These are phyloP conservation scores for Chlamydomonas reinhardtii DNA, from an alignment of 163 green algal genomes.

Conservation along the genomic window DNA sequence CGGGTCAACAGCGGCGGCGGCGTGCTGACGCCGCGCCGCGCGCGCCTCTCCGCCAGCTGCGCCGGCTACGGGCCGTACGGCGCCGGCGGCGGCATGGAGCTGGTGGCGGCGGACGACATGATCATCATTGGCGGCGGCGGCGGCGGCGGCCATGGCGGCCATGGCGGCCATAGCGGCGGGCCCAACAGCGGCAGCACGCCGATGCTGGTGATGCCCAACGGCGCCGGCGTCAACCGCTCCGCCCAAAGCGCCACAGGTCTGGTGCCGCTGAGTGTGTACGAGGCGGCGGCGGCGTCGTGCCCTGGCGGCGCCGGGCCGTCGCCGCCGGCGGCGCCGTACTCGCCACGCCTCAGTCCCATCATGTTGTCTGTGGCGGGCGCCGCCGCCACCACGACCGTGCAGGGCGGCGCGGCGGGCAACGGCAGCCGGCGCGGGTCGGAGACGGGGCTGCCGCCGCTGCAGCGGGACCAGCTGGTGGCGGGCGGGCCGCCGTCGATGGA, in stretches of 20 bases:
- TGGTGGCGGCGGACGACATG: background rate
- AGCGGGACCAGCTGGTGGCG: background rate
- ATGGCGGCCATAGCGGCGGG: too few species aligned
- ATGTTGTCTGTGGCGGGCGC: background rate
- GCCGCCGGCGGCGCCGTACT: background rate
- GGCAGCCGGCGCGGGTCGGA: too few species aligned
- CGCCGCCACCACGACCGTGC: background rate
- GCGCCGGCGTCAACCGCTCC: too few species aligned
- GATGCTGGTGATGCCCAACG: background rate
- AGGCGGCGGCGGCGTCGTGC: too few species aligned
- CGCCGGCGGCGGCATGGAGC: background rate
- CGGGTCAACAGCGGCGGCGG: conserved; percentile 3
- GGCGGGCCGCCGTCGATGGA: background rate
- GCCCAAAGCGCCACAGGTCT: background rate
- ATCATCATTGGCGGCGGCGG: background rate
- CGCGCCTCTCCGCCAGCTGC: too few species aligned
- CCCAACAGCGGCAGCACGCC: background rate
- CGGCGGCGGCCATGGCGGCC: background rate
- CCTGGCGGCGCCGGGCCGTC: too few species aligned
- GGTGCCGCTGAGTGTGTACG: background rate
- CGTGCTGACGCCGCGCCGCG: too few species aligned
- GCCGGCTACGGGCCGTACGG: too few species aligned
- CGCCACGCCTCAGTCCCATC: background rate
- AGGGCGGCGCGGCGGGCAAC: too few species aligned
- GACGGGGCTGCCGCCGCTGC: background rate